Base-by-base conservation (phyloP, 2,329 filamentous ascomycete genomes). In the Sporothrix pseudoabietina region DNA sequence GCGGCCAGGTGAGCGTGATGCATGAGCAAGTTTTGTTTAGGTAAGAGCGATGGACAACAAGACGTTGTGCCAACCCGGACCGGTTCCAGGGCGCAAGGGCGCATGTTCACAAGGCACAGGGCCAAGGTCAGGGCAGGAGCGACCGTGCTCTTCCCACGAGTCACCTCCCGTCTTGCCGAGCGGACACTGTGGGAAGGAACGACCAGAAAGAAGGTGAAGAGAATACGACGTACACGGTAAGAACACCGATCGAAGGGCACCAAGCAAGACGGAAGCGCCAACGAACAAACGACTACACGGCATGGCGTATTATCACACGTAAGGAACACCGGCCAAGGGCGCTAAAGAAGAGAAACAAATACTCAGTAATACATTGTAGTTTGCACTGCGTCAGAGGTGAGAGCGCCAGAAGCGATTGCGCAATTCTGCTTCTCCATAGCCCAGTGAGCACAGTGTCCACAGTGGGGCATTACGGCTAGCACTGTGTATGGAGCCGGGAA, bases 161-260 rank as follows among this genome's bases (percentile, higher is more conserved):
- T 66, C 63, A 66, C 63, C 22, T 66, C 63, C 63, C 41, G 22
- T n/a, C 65, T 2, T 68, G 26, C 44, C 44, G 26, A 52, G 26
- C 44, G 65, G 65, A 68, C 65, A 35, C 65, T 68, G 65, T 68
- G 39, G 39, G 26, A 41, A 68, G 12, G 30, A 61, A 61, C 22
- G 32, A 39, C 8, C 26, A 59, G 10, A 10, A n/a, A 30, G 44
- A 49, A 49, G 22, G 26, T 12, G 44, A 32, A 68, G 22, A 10
- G 41, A 32, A 49, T 9, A 26, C 26, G 26, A 26, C 26, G 26
- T 26, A 26, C 2, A 26, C 26, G 2, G 26, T 26, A 32, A 19
- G 63, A 49, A 32, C 10, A 26, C n/a, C 61, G 14, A 41, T 9
- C 14, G 39, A 65, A 66, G 39, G 26, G 19, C 35, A 22, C 16